Conservation (phyloP, 2,329 filamentous ascomycete genomes). For the Phyllosticta paracitricarpa region DNA sequence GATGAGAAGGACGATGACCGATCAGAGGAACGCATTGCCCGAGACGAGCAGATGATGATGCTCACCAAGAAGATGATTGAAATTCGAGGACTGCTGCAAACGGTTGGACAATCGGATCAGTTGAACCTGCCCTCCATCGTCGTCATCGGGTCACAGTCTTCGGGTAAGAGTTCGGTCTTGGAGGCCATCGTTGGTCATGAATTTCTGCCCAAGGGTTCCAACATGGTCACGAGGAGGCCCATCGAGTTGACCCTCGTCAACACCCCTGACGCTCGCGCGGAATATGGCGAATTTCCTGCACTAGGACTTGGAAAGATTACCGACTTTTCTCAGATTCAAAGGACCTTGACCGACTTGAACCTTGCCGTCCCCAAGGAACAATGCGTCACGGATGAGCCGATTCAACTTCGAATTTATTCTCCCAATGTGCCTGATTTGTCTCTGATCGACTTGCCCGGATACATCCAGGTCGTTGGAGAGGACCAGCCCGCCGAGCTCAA, state of each 20-base stretch:
- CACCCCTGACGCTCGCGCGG: conserved; percentile 72
- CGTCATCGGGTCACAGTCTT: conserved; percentile 98
- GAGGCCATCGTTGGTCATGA: conserved; percentile 97
- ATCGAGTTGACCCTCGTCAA: conserved; percentile 96
- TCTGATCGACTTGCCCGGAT: conserved; percentile 90
- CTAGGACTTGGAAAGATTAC: conserved; percentile 81
- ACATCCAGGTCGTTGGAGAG: conserved; percentile 88
- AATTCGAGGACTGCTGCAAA: conserved; percentile 83
- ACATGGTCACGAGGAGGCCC: conserved; percentile 93
- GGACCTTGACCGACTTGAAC: conserved; percentile 90
- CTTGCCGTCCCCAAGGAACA: conserved; percentile 81
- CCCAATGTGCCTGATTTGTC: conserved; percentile 92
- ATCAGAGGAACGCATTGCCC: conserved; percentile 56
- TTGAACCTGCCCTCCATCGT: conserved; percentile 91
- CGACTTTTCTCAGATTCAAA: conserved; percentile 86
- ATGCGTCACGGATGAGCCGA: conserved; percentile 93
- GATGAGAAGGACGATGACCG: conserved; percentile 57
- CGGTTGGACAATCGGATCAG: conserved; percentile 81
- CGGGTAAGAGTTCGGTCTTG: conserved; percentile 92
- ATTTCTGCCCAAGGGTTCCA: conserved; percentile 93
- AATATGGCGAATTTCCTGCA: conserved; percentile 95
- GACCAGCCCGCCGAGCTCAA: conserved; percentile 88
- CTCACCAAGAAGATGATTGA: conserved; percentile 99
- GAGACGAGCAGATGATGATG: conserved; percentile 99
- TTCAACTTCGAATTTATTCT: conserved; percentile 90